These are phyloP conservation scores for Cytidiella melzeri DNA, from an alignment of 768 basidiomycete species.

Conservation along the genomic window DNA sequence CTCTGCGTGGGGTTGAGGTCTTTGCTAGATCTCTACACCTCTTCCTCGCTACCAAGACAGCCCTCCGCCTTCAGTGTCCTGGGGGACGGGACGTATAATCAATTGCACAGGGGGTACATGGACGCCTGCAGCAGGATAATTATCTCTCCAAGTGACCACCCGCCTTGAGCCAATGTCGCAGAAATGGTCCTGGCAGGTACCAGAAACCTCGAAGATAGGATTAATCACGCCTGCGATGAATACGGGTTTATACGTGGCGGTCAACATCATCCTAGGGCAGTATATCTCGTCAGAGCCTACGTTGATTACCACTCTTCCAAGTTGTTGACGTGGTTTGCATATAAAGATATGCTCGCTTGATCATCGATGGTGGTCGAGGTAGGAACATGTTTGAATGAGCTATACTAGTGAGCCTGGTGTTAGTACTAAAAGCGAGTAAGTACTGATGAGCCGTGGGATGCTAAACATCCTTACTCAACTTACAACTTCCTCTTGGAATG, in stretches of 20 bases:
- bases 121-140: slow-evolving; percentile 33
- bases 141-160: slow-evolving; percentile 85
- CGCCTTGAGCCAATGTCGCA: slow-evolving; percentile 86
- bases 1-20: slow-evolving; percentile 41
- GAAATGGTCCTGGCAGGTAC: slow-evolving; percentile 89
- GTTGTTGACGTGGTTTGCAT: slow-evolving; percentile 81
- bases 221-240: slow-evolving; percentile 98
- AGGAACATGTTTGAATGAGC: slow-evolving; percentile 80
- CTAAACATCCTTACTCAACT: slow-evolving; percentile 55
- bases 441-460: slow-evolving; percentile 49
- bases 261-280: slow-evolving; percentile 1
- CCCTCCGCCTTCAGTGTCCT: slow-evolving; percentile 63
- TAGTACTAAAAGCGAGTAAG: too few relatives aligned
- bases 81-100: slow-evolving; percentile 45
- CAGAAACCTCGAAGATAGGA: slow-evolving; percentile 86
- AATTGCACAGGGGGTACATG: slow-evolving; percentile 28
- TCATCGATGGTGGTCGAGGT: slow-evolving; percentile 57
- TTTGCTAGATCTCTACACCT: slow-evolving; percentile 51
- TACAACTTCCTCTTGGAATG: slow-evolving; percentile 93
- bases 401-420: slow-evolving; percentile 86
- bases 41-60: slow-evolving; percentile 61
- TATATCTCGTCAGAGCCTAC: slow-evolving; percentile 41
- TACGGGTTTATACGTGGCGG: slow-evolving; percentile 51
- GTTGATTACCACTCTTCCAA: slow-evolving; percentile 86
- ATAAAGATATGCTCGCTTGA: slow-evolving; percentile 91